Percentiles rank a stretch among this genome's conserved stretches.
These are phyloP conservation scores for Ophioceras dolichostomum DNA, from an alignment of 2,329 filamentous ascomycete species.

Conservation along the genomic window DNA sequence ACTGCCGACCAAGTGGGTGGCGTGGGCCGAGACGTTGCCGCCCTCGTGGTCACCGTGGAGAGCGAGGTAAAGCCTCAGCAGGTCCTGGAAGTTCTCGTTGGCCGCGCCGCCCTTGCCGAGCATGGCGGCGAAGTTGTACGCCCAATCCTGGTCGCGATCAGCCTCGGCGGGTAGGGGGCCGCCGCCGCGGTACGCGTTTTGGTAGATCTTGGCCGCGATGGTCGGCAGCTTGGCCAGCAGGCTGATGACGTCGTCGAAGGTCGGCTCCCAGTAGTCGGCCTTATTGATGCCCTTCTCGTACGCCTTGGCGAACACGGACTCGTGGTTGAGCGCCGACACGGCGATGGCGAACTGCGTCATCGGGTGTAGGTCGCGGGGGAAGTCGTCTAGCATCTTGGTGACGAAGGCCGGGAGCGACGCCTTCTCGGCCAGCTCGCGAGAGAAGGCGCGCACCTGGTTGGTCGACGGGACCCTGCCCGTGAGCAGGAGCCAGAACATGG, in stretches of 20 bases:
- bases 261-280: constrained; percentile 97
- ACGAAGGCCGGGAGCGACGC: constrained; percentile 73
- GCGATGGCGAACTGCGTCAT: constrained; percentile 98
- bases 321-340: constrained; percentile 91
- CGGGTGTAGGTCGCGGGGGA: constrained; percentile 83
- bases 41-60: constrained; percentile 98
- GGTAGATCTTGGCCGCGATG: constrained; percentile 95
- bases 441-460: constrained; percentile 69
- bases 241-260: constrained; percentile 89
- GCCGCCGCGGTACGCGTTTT: constrained; percentile 69
- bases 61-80: constrained; percentile 86
- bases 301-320: constrained; percentile 83
- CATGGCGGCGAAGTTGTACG: constrained; percentile 97
- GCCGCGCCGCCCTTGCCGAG: constrained; percentile 80
- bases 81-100: constrained; percentile 89
- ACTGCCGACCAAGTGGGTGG: constrained; percentile 89
- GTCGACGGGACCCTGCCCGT: constrained; percentile 84
- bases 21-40: constrained; percentile 91
- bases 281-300: constrained; percentile 89
- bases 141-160: constrained; percentile 85
- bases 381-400: constrained; percentile 75
- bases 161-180: constrained; percentile 63
- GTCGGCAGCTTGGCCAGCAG: constrained; percentile 92
- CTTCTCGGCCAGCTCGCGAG: constrained; percentile 77
- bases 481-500: constrained; percentile 98